Evolutionary conservation across 192 early-diverging fungal genomes (phyloP).

Genomic region (Mortierella antarctica): DNA sequence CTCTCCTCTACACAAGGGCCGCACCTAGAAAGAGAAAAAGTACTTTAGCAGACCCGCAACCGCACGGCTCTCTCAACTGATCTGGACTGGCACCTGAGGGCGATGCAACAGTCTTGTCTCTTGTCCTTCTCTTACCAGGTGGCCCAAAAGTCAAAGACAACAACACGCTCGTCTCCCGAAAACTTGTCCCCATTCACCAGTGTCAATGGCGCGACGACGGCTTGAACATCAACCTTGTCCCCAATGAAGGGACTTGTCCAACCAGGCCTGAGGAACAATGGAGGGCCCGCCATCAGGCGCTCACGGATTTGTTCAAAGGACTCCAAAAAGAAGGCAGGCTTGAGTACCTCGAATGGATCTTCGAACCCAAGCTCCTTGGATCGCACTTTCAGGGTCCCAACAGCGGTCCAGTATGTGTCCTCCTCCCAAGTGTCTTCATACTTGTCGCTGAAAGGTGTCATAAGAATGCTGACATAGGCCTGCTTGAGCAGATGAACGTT

Average conservation of each 20-base stretch:
- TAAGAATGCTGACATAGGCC: neutral
- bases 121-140: neutral
- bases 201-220: neutral
- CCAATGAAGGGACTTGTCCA: neutral
- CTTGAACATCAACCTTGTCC: slow-evolving; percentile 2
- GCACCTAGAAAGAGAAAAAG: neutral
- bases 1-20: neutral
- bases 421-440: slow-evolving; percentile 8
- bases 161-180: neutral
- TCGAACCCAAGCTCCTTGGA: neutral
- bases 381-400: neutral
- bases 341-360: neutral
- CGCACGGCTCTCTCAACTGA: neutral
- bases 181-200: neutral
- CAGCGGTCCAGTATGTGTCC: slow-evolving; percentile 1
- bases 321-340: neutral
- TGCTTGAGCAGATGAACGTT: neutral
- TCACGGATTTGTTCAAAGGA: slow-evolving; percentile 1
- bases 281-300: neutral
- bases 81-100: neutral
- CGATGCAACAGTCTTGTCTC: neutral
- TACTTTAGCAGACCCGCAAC: neutral
- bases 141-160: slow-evolving; percentile 5
- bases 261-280: neutral
- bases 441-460: neutral